Percentiles rank a stretch among this genome's conserved stretches.
Evolutionary conservation across 2,329 filamentous ascomycete species (phyloP).

Genomic region (Aspergillus pseudonomiae): DNA sequence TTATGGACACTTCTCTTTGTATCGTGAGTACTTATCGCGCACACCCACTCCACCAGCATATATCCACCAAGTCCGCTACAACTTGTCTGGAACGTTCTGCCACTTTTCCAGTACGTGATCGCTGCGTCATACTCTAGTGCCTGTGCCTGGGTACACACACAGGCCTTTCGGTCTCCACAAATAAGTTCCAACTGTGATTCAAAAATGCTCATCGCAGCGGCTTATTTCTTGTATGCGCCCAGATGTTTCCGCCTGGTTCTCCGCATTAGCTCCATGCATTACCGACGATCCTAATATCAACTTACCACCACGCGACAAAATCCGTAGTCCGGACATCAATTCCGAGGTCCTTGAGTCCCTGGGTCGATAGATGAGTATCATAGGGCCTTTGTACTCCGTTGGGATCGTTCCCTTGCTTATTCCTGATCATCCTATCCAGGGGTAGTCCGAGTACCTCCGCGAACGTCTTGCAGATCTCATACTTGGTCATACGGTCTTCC

Average conservation of each 20-base stretch:
- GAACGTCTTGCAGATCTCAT: constrained; percentile 79
- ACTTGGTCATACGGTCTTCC: constrained; percentile 86
- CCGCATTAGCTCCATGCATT: constrained; percentile 15
- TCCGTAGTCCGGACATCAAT: constrained; percentile 75
- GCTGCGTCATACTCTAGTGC: background rate
- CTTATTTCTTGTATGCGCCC: constrained; percentile 31
- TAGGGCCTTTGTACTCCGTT: constrained; percentile 79
- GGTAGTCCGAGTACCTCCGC: constrained; percentile 78
- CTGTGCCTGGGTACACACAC: background rate
- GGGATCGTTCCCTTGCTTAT: constrained; percentile 72
- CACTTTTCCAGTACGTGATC: background rate
- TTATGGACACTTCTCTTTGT: background rate
- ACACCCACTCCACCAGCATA: background rate
- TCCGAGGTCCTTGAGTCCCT: constrained; percentile 69
- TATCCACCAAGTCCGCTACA: too few species aligned
- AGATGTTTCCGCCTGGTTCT: constrained; percentile 35
- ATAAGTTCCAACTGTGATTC: background rate
- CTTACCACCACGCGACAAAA: constrained; percentile 78
- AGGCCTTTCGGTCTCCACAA: background rate
- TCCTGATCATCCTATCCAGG: constrained; percentile 65
- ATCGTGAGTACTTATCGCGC: background rate
- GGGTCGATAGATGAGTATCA: constrained; percentile 84
- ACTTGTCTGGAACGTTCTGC: too few species aligned
- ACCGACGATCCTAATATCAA: constrained; percentile 20
- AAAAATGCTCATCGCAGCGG: background rate